Base-by-base conservation (phyloP, 2,329 filamentous ascomycete species). In the Aureobasidium sp. region DNA sequence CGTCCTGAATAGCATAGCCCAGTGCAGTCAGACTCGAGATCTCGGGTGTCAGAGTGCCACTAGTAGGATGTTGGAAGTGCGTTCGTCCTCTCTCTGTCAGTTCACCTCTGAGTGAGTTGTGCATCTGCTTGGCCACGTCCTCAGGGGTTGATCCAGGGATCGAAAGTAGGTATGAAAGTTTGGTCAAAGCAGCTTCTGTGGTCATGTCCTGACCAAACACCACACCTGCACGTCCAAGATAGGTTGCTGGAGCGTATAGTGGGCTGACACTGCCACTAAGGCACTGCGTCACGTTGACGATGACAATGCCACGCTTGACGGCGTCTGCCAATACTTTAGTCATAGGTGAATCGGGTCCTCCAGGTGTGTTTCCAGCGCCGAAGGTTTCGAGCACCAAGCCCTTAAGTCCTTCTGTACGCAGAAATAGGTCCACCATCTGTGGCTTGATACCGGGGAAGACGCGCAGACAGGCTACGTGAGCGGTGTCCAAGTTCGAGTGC, bases 251-350 rank as follows among this genome's bases (percentile, higher is more conserved):
- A 60, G 73, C 72, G 66, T 78, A 76, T n/a, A 74, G 70, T 36
- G 74, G 67, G 64, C 70, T 75, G 55, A 76, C 72, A 64, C 71
- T 76, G 59, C 74, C 73, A 66, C 70, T 76, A 68, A 87, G 82
- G 80, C 92, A 97, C 77, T 97, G 92, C 56, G 90, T 95, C 64
- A 97, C 87, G 71, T 95, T 96, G 67, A 96, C 90, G 64, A 97
- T 87, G 63, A 94, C 85, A 66, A 94, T 87, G 41, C 90, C 91
- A 63, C 90, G 84, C 70, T 87, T 80, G 44, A 96, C 90, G 26
- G 90, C 91, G 47, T 86, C 84, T 20, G 84, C 82, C 69, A 96
- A 85, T 53, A 93, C 89, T 61, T 85, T 85, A 17, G 88, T 91
- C 72, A 96, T 82, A 57, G 85, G 86, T 62, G 89, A 89, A 71